Evolutionary conservation across 805 yeast genomes (phyloP).

Genomic region (Torulaspora gathmanii): DNA sequence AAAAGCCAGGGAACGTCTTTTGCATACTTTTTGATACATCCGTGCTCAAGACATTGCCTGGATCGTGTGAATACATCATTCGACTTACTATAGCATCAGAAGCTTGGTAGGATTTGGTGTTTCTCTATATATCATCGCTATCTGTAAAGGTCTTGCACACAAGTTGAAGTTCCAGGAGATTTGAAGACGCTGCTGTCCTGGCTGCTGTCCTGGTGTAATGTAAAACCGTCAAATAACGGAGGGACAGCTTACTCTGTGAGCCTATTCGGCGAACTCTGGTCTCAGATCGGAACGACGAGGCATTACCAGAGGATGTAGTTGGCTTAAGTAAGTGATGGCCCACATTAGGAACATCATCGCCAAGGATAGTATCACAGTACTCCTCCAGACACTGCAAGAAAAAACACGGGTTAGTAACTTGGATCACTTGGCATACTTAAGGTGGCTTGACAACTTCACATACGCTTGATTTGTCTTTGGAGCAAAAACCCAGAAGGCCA

Average conservation of each 20-base stretch:
- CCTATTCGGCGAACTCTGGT: conserved; percentile 52
- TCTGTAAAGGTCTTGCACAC: not conserved
- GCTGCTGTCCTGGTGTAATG: not conserved
- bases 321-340: conserved; percentile 85
- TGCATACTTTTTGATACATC: conserved; percentile 47
- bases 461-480: conserved; percentile 75
- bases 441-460: conserved; percentile 27
- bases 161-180: not conserved
- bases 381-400: conserved; percentile 57
- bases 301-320: conserved; percentile 84
- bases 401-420: not conserved
- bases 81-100: conserved; percentile 6
- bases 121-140: conserved; percentile 16
- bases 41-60: conserved; percentile 36
- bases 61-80: conserved; percentile 44
- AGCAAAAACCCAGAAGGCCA: conserved; percentile 77
- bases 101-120: conserved; percentile 14
- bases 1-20: conserved; percentile 42
- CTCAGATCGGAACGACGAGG: conserved; percentile 88
- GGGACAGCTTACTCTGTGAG: not conserved
- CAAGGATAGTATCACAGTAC: conserved; percentile 60
- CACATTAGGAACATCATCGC: conserved; percentile 82
- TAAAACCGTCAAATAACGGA: not conserved
- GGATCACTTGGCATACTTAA: not conserved
- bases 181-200: not conserved